Conservation (phyloP, 192 early-diverging fungal species). For the Diversispora eburnea region DNA sequence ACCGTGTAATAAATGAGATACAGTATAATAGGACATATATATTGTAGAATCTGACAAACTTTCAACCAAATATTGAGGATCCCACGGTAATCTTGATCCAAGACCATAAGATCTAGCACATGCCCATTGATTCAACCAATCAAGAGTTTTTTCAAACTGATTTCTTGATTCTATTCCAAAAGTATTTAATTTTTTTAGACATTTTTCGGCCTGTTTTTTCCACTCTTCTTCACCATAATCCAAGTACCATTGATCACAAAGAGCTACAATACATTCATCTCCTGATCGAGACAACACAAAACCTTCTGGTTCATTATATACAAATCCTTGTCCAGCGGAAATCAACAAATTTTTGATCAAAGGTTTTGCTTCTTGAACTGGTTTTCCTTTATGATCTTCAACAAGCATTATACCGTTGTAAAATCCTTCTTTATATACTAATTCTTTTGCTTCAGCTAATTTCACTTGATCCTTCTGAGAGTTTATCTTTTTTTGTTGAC, state of each 20-base stretch:
- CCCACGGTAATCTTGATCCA: slow-evolving; percentile 92
- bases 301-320: slow-evolving; percentile 93
- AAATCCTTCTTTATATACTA: slow-evolving; percentile 97
- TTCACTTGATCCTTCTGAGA: slow-evolving; percentile 94
- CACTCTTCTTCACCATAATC: slow-evolving; percentile 92
- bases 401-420: slow-evolving; percentile 85
- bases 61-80: slow-evolving; percentile 88
- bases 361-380: slow-evolving; percentile 89
- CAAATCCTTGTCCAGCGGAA: slow-evolving; percentile 66
- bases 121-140: slow-evolving; percentile 96
- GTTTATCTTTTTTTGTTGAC: slow-evolving; percentile 91
- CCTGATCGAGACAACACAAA: slow-evolving; percentile 90
- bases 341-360: slow-evolving; percentile 77
- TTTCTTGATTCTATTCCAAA: slow-evolving; percentile 78
- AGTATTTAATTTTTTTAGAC: slow-evolving; percentile 76
- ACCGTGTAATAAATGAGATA: slow-evolving; percentile 86
- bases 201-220: slow-evolving; percentile 71
- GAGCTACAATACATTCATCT: slow-evolving; percentile 95
- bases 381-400: slow-evolving; percentile 75
- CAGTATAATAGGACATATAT: slow-evolving; percentile 99
- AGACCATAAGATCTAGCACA: slow-evolving; percentile 93
- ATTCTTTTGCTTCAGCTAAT: slow-evolving; percentile 90
- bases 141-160: slow-evolving; percentile 81
- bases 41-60: slow-evolving; percentile 97
- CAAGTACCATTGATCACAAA: slow-evolving; percentile 98